These are phyloP conservation scores for Parmelia sp. DNA, from an alignment of 495 filamentous ascomycete species.

Conservation along the genomic window DNA sequence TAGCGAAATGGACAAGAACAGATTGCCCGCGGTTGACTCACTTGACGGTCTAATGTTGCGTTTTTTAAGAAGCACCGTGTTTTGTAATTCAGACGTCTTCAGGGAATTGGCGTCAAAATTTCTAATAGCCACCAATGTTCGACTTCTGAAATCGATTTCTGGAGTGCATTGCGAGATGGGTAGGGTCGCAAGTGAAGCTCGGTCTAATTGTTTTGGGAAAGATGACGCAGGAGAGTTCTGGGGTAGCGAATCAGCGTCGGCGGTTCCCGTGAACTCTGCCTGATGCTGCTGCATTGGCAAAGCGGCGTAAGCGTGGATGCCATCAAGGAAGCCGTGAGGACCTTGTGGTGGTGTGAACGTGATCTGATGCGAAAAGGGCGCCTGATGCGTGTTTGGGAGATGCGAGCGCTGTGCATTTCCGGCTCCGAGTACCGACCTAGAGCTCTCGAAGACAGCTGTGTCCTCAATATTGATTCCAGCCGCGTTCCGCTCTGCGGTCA, in stretches of 20 bases:
- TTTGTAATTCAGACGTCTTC: conserved; percentile 27
- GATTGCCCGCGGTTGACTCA: conserved; percentile 29
- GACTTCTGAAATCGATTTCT: conserved; percentile 45
- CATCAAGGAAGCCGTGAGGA: conserved; percentile 28
- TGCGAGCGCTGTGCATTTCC: not conserved
- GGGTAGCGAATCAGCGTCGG: conserved; percentile 13
- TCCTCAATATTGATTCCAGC: not conserved
- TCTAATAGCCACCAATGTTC: conserved; percentile 47
- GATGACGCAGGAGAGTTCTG: not conserved
- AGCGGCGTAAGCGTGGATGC: conserved; percentile 34
- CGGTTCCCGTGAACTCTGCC: conserved; percentile 16
- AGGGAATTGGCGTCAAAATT: conserved; percentile 46
- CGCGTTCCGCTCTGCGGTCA: not conserved
- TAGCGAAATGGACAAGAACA: conserved; percentile 6
- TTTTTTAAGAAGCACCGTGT: conserved; percentile 52
- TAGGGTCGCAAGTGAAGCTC: not conserved
- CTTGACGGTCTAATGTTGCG: conserved; percentile 48
- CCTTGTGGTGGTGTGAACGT: conserved; percentile 20
- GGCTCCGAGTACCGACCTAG: not conserved
- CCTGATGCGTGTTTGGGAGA: not conserved
- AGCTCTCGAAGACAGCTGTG: conserved; percentile 2
- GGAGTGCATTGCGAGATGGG: conserved; percentile 32
- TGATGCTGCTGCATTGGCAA: conserved; percentile 23
- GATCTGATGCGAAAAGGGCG: conserved; percentile 9
- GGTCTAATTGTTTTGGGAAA: conserved; percentile 7